These are phyloP conservation scores for Ceratobasidium sp. DNA, from an alignment of 1,284 basidiomycete genomes.

Conservation along the genomic window DNA sequence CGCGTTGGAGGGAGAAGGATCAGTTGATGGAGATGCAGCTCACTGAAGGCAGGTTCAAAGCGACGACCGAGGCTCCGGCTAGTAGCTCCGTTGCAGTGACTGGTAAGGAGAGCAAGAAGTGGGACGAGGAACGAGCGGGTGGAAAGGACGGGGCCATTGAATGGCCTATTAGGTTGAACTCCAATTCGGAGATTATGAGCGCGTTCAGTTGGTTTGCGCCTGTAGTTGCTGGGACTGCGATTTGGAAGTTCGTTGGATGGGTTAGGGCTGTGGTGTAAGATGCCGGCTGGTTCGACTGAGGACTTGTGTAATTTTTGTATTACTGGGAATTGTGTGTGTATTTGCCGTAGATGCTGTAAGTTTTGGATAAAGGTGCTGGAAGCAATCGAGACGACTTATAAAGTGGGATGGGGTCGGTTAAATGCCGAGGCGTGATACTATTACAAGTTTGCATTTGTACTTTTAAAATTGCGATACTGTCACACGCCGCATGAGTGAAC, in stretches of 20 bases:
- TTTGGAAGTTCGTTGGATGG: slow-evolving; percentile 31
- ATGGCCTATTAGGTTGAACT: slow-evolving; percentile 71
- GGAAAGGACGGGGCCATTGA: slow-evolving; percentile 58
- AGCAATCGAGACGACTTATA: neutral
- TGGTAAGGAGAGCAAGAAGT: slow-evolving; percentile 23
- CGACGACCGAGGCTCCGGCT: slow-evolving; percentile 8
- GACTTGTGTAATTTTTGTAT: slow-evolving; percentile 20
- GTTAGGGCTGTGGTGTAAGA: slow-evolving; percentile 15
- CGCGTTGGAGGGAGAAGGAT: slow-evolving; percentile 90
- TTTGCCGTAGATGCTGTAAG: slow-evolving; percentile 16
- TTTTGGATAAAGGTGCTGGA: neutral
- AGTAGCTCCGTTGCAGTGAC: slow-evolving; percentile 24
- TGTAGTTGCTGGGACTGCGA: slow-evolving; percentile 59
- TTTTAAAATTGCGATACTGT: neutral
- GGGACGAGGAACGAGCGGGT: slow-evolving; percentile 42
- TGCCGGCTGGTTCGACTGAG: neutral
- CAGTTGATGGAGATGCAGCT: slow-evolving; percentile 75
- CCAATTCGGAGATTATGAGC: slow-evolving; percentile 68
- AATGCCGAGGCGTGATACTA: slow-evolving; percentile 16
- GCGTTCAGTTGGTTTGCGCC: slow-evolving; percentile 80
- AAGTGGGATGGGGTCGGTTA: neutral
- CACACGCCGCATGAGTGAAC: neutral
- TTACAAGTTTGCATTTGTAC: neutral
- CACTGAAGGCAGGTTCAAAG: slow-evolving; percentile 53
- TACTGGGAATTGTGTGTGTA: slow-evolving; percentile 5